phyloP scores from a whole-genome alignment of 2,329 filamentous ascomycete species.

The Sporothrix pseudoabietina region DNA sequence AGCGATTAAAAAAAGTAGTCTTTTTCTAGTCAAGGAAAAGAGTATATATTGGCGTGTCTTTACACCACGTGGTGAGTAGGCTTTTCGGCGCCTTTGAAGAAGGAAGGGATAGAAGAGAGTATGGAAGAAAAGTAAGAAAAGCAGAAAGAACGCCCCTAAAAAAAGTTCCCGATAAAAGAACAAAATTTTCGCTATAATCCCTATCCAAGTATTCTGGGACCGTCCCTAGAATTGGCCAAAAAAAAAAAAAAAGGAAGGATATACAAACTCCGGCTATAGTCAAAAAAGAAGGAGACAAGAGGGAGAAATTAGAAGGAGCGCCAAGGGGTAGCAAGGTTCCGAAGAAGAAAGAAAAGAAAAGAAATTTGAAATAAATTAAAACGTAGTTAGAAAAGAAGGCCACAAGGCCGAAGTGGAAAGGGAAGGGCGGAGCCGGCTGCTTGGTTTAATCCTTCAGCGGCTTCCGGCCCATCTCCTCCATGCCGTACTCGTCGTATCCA shows the following conservation, averaged over 20 bases:
- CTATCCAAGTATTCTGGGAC: conserved; percentile 14
- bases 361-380: neutral
- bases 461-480: conserved; percentile 73
- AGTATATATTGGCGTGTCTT: neutral
- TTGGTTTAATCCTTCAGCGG: conserved; percentile 58
- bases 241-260: neutral
- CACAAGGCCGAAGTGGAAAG: neutral
- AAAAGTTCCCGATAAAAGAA: neutral
- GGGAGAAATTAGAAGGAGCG: neutral
- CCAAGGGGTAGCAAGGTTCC: neutral
- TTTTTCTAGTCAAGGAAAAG: neutral
- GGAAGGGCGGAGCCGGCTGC: neutral
- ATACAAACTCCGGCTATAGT: conserved; percentile 18
- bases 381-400: neutral
- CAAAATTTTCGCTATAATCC: neutral
- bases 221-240: neutral
- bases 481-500: conserved; percentile 60
- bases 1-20: neutral
- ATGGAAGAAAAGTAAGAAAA: neutral
- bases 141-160: neutral
- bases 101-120: neutral
- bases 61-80: neutral
- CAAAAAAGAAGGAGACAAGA: neutral
- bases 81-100: neutral
- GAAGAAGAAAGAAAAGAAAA: neutral